Evolutionary conservation across 306 rosid species (phyloP).

Genomic region (Datisca glomerata): DNA sequence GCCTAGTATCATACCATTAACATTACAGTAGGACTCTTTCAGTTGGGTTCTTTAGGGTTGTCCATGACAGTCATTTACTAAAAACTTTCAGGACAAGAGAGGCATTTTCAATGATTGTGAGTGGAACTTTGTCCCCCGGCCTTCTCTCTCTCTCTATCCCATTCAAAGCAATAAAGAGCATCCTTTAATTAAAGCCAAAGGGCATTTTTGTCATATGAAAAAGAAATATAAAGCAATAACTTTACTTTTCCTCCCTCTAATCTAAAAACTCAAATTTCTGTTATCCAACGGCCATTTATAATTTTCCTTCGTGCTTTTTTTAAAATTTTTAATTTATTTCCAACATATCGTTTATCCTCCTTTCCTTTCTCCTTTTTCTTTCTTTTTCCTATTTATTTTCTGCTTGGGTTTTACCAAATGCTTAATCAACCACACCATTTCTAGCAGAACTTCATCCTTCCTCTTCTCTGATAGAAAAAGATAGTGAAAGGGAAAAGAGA

Average conservation of each 20-base stretch:
- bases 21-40: too few species aligned
- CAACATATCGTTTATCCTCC: constrained; percentile 19
- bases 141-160: constrained; percentile 16
- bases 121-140: constrained; percentile 30
- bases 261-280: constrained; percentile 55
- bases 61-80: constrained; percentile 16
- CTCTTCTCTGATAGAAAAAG: constrained; percentile 30
- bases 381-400: constrained; percentile 21
- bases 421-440: constrained; percentile 21
- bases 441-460: constrained; percentile 31
- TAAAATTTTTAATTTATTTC: constrained; percentile 12
- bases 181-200: constrained; percentile 72
- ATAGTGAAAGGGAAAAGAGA: constrained; percentile 25
- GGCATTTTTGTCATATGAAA: constrained; percentile 59
- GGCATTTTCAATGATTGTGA: constrained; percentile 48
- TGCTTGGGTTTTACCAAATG: constrained; percentile 49
- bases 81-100: constrained; percentile 29
- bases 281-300: constrained; percentile 48
- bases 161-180: constrained; percentile 59
- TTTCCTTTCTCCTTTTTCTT: constrained; percentile 15
- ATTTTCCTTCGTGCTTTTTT: constrained; percentile 2
- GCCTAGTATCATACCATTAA: not conserved
- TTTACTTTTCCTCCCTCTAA: constrained; percentile 42
- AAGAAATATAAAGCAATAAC: constrained; percentile 35
- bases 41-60: not conserved